Evolutionary conservation across 768 basidiomycete species (phyloP).

Genomic region (Naganishia antarctica): DNA sequence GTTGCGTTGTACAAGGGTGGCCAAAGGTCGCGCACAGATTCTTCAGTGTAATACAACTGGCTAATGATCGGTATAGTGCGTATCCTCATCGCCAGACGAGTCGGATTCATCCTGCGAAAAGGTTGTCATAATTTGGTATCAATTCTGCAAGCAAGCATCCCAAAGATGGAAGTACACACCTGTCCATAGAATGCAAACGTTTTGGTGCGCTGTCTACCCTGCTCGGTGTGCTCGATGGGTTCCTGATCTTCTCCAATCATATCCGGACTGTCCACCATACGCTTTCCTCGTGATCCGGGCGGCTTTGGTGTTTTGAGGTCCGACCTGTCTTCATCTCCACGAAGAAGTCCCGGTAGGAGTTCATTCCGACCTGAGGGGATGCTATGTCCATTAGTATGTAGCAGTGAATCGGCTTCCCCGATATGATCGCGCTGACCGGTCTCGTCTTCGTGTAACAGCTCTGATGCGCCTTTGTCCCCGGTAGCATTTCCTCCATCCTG

Average conservation of each 20-base stretch:
- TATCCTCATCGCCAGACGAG: slow-evolving; percentile 12
- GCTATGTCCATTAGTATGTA: slow-evolving; percentile 15
- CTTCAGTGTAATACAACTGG: too few relatives aligned
- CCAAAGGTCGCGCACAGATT: too few relatives aligned
- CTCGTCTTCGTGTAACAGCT: neutral
- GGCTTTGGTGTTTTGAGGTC: slow-evolving; percentile 2
- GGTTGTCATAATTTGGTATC: neutral
- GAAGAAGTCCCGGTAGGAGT: neutral
- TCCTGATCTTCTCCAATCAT: neutral
- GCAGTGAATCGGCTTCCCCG: neutral
- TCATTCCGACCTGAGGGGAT: slow-evolving; percentile 1
- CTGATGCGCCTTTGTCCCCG: neutral
- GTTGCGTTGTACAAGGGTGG: too few relatives aligned
- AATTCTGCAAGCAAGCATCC: neutral
- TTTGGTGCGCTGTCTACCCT: slow-evolving; percentile 36
- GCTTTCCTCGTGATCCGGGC: neutral
- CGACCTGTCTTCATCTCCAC: neutral
- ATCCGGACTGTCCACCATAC: neutral
- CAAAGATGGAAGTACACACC: slow-evolving; percentile 31
- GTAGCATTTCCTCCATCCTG: neutral
- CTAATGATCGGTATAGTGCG: neutral
- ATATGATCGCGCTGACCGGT: slow-evolving; percentile 18
- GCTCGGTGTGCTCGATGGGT: too few relatives aligned
- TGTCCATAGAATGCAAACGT: slow-evolving; percentile 49
- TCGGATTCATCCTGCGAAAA: slow-evolving; percentile 8